A percentile compares a stretch with the other conserved stretches of the same genome.
These are phyloP conservation scores for Aspergillus avenaceus DNA, from an alignment of 495 filamentous ascomycete species.

Conservation along the genomic window DNA sequence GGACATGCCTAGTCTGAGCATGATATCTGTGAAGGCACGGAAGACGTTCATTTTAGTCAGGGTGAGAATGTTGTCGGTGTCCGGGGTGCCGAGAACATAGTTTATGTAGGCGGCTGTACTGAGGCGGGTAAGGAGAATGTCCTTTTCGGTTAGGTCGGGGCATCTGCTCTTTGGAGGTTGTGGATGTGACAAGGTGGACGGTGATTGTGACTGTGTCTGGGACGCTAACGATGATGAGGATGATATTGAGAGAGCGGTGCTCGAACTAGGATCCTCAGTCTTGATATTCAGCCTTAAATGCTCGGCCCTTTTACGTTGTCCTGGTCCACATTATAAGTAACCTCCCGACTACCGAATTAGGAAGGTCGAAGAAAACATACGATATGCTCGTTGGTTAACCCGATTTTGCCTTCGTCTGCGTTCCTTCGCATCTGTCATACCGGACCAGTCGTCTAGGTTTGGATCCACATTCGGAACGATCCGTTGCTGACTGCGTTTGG, in stretches of 20 bases:
- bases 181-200: neutral
- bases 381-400: constrained; percentile 39
- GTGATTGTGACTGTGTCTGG: neutral
- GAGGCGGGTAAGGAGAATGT: constrained; percentile 19
- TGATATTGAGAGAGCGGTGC: neutral
- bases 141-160: neutral
- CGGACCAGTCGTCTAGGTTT: constrained; percentile 34
- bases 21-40: constrained; percentile 29
- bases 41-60: constrained; percentile 41
- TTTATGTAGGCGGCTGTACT: constrained; percentile 25
- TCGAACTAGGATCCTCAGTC: constrained; percentile 3
- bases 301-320: constrained; percentile 17
- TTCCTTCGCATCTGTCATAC: constrained; percentile 32
- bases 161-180: neutral
- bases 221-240: too few relatives aligned
- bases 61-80: constrained; percentile 37
- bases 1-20: constrained; percentile 17
- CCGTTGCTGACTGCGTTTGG: neutral
- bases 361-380: too few relatives aligned
- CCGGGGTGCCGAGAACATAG: constrained; percentile 27
- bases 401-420: constrained; percentile 40
- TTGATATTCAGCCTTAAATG: neutral
- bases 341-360: too few relatives aligned
- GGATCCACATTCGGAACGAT: neutral
- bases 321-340: too few relatives aligned